Base-by-base conservation (phyloP, 2,329 filamentous ascomycete species). In the Cladosporium sp. region DNA sequence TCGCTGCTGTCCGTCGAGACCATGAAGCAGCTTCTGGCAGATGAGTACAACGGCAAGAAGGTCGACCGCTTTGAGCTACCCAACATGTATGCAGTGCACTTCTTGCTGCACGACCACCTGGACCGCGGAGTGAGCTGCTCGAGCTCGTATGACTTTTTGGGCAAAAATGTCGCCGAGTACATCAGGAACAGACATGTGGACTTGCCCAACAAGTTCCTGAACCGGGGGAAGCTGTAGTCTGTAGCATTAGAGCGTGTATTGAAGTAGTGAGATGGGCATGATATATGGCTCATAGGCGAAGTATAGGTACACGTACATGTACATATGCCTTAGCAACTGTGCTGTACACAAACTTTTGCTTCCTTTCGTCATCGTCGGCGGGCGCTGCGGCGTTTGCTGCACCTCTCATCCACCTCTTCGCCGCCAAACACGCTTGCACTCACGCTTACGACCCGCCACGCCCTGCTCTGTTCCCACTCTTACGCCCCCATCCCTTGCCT, bases 51-150 rank as follows among this genome's bases (percentile, higher is more conserved):
- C 36, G 74, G 72, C 6, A 71, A 74, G 64, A 73, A 70, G 21
- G 74, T 81, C 46, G 74, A 76, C 57, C 74, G 75, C 21, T 74
- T 74, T 36, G 73, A 76, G 60, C 66, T 76, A 18, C 75, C 73
- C n/a, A 73, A 75, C 32, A 60, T 75, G 62, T 62, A 67, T 36
- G 75, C 72, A 4, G 75, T 77, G 21, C 75, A 77, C 57, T 77
- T 77, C 67, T 66, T 77, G 21, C 68, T 77, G 18, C 71, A 74
- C 48, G 74, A 76, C 53, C 73, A 75, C 64, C 69, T 77, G 21
- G 75, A 76, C 65, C 70, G 75, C 2, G 74, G 74, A 16, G 74
- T 76, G 28, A 74, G 70, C 46, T 74, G 73, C 57, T 73, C 73
- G 28, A 69, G 68, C n/a, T 67, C 70, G 10, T 72, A 72, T 54